A percentile compares a stretch with the other conserved stretches of the same genome.
Evolutionary conservation across 225 moss, liverwort and hornwort genomes (phyloP).

Genomic region (Anthoceros angustus): DNA sequence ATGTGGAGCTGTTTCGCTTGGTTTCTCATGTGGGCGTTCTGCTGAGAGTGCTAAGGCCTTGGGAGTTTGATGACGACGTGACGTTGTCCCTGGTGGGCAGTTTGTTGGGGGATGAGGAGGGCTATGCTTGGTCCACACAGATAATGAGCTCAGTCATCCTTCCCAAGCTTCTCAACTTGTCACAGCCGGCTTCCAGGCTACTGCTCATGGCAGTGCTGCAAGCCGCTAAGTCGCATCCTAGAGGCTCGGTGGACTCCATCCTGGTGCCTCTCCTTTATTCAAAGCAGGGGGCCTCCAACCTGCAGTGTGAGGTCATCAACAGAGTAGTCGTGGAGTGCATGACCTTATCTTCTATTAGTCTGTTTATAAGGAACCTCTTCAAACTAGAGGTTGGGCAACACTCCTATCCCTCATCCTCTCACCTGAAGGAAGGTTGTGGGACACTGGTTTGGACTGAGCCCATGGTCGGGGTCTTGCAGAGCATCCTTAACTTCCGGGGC

Average conservation of each 20-base stretch:
- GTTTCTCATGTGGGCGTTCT: slow-evolving; percentile 21
- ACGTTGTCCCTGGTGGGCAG: slow-evolving; percentile 41
- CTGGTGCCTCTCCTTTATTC: slow-evolving; percentile 39
- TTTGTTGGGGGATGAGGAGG: slow-evolving; percentile 47
- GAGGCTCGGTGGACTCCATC: slow-evolving; percentile 51
- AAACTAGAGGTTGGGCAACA: slow-evolving; percentile 10
- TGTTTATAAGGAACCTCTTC: slow-evolving; percentile 41
- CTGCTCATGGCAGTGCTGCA: slow-evolving; percentile 36
- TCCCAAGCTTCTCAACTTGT: slow-evolving; percentile 34
- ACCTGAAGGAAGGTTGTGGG: neutral
- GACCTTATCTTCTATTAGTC: slow-evolving; percentile 25
- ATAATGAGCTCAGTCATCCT: slow-evolving; percentile 45
- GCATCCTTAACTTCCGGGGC: slow-evolving; percentile 28
- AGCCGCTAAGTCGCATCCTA: slow-evolving; percentile 60
- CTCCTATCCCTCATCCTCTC: neutral
- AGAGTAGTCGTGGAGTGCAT: slow-evolving; percentile 60
- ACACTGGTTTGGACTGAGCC: slow-evolving; percentile 54
- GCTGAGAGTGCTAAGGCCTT: slow-evolving; percentile 42
- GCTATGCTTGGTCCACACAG: slow-evolving; percentile 50
- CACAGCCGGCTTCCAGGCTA: slow-evolving; percentile 43
- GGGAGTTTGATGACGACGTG: slow-evolving; percentile 62
- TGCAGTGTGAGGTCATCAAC: slow-evolving; percentile 50
- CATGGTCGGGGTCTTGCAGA: slow-evolving; percentile 45
- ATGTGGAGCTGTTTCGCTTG: slow-evolving; percentile 27
- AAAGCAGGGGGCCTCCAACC: slow-evolving; percentile 25